phyloP scores from a whole-genome alignment of 148 eudicot species.

The Rhododendron simsii region DNA sequence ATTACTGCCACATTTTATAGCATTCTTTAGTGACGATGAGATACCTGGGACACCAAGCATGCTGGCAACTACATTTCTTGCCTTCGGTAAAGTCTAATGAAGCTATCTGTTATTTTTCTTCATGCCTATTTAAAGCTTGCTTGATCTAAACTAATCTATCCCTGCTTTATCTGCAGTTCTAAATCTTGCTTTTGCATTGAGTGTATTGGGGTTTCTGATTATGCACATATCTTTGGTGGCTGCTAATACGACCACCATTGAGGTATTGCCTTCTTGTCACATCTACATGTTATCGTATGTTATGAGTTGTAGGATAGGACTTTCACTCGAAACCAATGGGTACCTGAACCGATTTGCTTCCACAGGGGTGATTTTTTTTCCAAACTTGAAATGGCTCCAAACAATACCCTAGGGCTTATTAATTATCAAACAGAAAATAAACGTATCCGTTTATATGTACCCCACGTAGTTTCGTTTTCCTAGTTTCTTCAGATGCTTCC shows the following conservation, averaged over 20 bases:
- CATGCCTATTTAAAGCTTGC: not conserved
- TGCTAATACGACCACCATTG: conserved; percentile 86
- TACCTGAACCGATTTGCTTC: not conserved
- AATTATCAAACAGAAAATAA: not conserved
- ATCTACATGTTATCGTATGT: not conserved
- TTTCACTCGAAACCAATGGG: not conserved
- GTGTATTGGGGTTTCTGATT: conserved; percentile 87
- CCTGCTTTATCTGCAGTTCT: conserved; percentile 48
- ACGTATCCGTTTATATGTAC: not conserved
- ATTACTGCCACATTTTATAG: conserved; percentile 79
- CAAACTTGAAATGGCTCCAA: not conserved
- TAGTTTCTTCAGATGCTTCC: not conserved
- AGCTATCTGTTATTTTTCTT: not conserved
- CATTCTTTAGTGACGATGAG: conserved; percentile 91
- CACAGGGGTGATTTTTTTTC: not conserved
- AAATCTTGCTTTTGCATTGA: conserved; percentile 89
- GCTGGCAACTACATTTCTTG: conserved; percentile 92
- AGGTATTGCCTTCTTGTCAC: conserved; percentile 46
- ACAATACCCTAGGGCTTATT: not conserved
- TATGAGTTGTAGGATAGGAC: not conserved
- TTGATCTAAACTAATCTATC: conserved; percentile 1
- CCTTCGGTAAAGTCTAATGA: conserved; percentile 65
- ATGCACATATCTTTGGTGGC: conserved; percentile 95
- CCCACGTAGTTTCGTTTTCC: not conserved
- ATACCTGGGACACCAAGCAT: conserved; percentile 86